A percentile compares a stretch with the other conserved stretches of the same genome.
Evolutionary conservation across 768 basidiomycete species (phyloP).

Genomic region (Leccinum aurantiacum): DNA sequence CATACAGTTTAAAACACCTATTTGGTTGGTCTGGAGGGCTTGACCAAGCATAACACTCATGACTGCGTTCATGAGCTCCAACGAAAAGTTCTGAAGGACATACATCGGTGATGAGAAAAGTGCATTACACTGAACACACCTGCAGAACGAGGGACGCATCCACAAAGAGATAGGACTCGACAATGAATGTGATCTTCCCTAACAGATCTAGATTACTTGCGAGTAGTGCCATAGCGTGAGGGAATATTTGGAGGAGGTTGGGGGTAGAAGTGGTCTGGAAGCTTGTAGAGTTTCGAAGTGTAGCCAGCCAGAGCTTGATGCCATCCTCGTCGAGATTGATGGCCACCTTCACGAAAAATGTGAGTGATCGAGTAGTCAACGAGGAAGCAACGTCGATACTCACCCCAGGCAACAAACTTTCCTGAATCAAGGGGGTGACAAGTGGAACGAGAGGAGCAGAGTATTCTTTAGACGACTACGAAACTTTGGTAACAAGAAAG

Average conservation of each 20-base stretch:
- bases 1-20: slow-evolving; percentile 59
- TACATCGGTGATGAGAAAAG: slow-evolving; percentile 3
- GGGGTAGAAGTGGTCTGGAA: slow-evolving; percentile 50
- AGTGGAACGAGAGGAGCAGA: slow-evolving; percentile 55
- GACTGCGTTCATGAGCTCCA: slow-evolving; percentile 60
- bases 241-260: slow-evolving; percentile 64
- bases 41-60: slow-evolving; percentile 49
- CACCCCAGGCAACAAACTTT: slow-evolving; percentile 60
- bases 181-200: slow-evolving; percentile 60
- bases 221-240: slow-evolving; percentile 58
- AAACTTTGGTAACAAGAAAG: slow-evolving; percentile 3
- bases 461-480: slow-evolving; percentile 64
- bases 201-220: slow-evolving; percentile 71
- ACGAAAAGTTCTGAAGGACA: slow-evolving; percentile 46
- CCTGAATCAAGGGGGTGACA: slow-evolving; percentile 62
- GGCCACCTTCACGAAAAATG: slow-evolving; percentile 47
- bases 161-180: slow-evolving; percentile 80
- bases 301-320: slow-evolving; percentile 69
- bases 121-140: slow-evolving; percentile 40
- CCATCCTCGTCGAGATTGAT: slow-evolving; percentile 78
- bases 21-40: slow-evolving; percentile 53
- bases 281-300: slow-evolving; percentile 62
- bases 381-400: slow-evolving; percentile 16
- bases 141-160: slow-evolving; percentile 62
- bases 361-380: background rate